Evolutionary conservation across 2,329 filamentous ascomycete species (phyloP).

Genomic region (Knufia petricola): DNA sequence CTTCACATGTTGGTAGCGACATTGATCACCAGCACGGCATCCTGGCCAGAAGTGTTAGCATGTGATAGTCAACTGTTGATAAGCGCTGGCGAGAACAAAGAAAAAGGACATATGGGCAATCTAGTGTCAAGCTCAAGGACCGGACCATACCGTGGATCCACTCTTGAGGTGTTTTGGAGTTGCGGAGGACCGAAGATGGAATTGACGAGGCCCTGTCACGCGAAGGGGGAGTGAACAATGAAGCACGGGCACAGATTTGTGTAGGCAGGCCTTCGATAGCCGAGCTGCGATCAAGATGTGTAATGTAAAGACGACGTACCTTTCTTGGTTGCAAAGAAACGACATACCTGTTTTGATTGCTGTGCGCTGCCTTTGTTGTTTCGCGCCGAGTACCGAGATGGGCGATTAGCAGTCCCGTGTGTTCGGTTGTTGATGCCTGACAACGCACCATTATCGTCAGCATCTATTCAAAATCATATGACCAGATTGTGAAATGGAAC

Average conservation of each 20-base stretch:
- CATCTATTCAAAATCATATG: conserved; percentile 7
- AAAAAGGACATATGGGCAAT: neutral
- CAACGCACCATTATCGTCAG: conserved; percentile 9
- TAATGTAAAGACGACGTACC: conserved; percentile 28
- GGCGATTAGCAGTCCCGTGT: conserved; percentile 6
- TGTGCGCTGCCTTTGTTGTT: conserved; percentile 4
- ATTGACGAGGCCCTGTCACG: neutral
- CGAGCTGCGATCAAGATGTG: neutral
- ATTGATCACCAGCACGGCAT: conserved; percentile 44
- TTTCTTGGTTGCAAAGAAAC: conserved; percentile 31
- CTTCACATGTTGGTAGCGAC: conserved; percentile 39
- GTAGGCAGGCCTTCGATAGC: neutral
- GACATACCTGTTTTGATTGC: conserved; percentile 22
- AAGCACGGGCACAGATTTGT: too few relatives aligned
- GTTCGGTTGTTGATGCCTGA: conserved; percentile 8
- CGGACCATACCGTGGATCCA: conserved; percentile 1
- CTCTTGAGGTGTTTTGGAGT: neutral
- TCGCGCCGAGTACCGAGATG: neutral
- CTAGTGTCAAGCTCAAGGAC: neutral
- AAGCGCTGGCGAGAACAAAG: conserved; percentile 12
- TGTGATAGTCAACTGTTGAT: conserved; percentile 4
- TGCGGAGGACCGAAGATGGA: neutral
- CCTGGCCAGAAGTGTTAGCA: conserved; percentile 25
- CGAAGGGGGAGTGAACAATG: too few relatives aligned
- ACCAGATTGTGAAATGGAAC: neutral